phyloP scores from a whole-genome alignment of 2,329 filamentous ascomycete genomes.

The Aspergillus fumigatus region DNA sequence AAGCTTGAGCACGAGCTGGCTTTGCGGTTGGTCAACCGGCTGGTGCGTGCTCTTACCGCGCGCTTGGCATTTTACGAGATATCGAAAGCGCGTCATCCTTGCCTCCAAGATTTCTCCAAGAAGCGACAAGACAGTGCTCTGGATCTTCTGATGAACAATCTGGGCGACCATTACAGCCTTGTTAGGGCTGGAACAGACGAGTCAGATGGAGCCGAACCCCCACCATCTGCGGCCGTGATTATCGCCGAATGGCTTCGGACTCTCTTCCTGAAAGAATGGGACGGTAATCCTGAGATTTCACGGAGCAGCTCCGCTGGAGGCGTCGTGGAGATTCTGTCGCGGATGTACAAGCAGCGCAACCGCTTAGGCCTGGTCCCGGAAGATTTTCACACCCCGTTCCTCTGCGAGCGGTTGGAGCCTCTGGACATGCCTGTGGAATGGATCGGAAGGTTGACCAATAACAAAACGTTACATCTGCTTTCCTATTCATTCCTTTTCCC shows the following conservation, averaged over 20 bases:
- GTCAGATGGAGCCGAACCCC: constrained; percentile 5
- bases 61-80: constrained; percentile 49
- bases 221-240: constrained; percentile 27
- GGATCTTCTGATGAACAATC: constrained; percentile 33
- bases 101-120: constrained; percentile 24
- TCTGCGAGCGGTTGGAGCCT: constrained; percentile 70
- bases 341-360: constrained; percentile 67
- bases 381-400: constrained; percentile 70
- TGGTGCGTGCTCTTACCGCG: constrained; percentile 47
- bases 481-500: constrained; percentile 78
- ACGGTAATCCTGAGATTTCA: constrained; percentile 66
- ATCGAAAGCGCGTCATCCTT: constrained; percentile 32
- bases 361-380: constrained; percentile 62
- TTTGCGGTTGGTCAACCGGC: constrained; percentile 45
- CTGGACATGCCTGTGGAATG: constrained; percentile 71
- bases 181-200: constrained; percentile 7
- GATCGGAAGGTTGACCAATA: constrained; percentile 58
- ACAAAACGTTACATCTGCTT: constrained; percentile 67
- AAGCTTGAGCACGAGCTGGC: constrained; percentile 50
- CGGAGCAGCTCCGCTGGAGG: constrained; percentile 70
- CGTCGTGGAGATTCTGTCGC: constrained; percentile 67
- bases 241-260: constrained; percentile 51
- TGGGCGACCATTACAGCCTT: constrained; percentile 26
- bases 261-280: constrained; percentile 74
- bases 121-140: constrained; percentile 29